Conservation (phyloP, 257 asterid genomes). For the Hygrophila difformis region DNA sequence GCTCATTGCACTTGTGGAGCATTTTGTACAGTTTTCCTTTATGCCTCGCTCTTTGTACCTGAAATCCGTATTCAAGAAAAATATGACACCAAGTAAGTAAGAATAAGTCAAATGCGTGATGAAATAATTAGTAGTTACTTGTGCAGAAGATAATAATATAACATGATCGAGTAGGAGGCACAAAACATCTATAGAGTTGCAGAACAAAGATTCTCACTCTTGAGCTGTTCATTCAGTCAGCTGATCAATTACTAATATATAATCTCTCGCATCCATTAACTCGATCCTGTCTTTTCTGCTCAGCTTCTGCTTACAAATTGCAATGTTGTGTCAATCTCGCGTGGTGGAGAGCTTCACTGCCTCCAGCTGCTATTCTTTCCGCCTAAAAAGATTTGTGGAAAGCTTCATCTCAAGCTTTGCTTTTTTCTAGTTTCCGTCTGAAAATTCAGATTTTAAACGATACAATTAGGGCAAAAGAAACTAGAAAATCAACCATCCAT, state of each 20-base stretch:
- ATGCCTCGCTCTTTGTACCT: slow-evolving; percentile 71
- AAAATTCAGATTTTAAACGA: slow-evolving; percentile 18
- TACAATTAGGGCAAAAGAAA: slow-evolving; percentile 10
- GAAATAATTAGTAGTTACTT: slow-evolving; percentile 41
- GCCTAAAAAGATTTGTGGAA: slow-evolving; percentile 86
- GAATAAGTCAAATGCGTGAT: not conserved
- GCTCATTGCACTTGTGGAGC: slow-evolving; percentile 93
- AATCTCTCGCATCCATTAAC: slow-evolving; percentile 54
- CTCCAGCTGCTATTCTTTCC: slow-evolving; percentile 92
- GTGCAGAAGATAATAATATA: slow-evolving; percentile 34
- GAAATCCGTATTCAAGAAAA: slow-evolving; percentile 16
- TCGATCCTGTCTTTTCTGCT: slow-evolving; percentile 79
- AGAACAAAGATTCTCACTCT: slow-evolving; percentile 37
- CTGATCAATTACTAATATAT: slow-evolving; percentile 40
- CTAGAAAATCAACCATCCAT: not conserved
- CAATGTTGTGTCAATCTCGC: slow-evolving; percentile 59
- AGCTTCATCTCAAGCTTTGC: slow-evolving; percentile 95
- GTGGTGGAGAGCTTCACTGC: slow-evolving; percentile 59
- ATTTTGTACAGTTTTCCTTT: slow-evolving; percentile 72
- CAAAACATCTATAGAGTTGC: slow-evolving; percentile 10
- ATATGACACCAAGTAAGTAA: slow-evolving; percentile 1
- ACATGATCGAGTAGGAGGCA: slow-evolving; percentile 10
- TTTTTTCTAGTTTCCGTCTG: slow-evolving; percentile 91
- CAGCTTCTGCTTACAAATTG: slow-evolving; percentile 75
- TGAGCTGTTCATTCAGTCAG: slow-evolving; percentile 64